A percentile compares a stretch with the other conserved stretches of the same genome.
Conservation (phyloP, 352 stramenopile species). For the Aphanomyces cochlioides region DNA sequence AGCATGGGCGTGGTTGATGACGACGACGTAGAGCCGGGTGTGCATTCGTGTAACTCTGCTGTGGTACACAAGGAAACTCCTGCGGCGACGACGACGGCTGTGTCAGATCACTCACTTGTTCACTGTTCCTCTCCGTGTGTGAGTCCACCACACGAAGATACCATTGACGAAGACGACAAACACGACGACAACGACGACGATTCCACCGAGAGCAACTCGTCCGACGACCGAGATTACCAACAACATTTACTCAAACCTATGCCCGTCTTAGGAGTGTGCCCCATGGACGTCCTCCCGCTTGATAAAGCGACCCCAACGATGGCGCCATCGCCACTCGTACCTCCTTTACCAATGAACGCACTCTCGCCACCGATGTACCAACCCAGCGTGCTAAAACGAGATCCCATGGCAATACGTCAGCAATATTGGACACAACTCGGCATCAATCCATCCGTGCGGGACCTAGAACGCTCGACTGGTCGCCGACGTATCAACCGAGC, state of each 20-base stretch:
- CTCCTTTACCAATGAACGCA: conserved; percentile 22
- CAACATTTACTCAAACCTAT: conserved; percentile 28
- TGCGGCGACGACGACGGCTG: no score
- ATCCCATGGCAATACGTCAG: conserved; percentile 78
- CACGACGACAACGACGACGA: not conserved
- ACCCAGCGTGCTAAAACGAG: conserved; percentile 47
- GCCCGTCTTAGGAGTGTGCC: conserved; percentile 27
- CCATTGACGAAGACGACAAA: conserved; percentile 5
- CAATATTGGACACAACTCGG: conserved; percentile 85
- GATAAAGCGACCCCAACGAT: conserved; percentile 7
- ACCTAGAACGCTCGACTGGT: conserved; percentile 74
- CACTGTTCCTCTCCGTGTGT: not conserved
- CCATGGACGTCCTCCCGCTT: conserved; percentile 19
- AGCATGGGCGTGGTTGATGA: conserved; percentile 4
- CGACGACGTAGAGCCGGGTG: not conserved
- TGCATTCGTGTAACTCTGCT: conserved; percentile 1
- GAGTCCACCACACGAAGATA: not conserved
- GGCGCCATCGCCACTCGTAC: not conserved
- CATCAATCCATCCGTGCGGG: conserved; percentile 70
- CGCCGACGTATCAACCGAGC: conserved; percentile 58
- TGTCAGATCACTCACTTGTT: not conserved
- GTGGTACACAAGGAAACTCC: not conserved
- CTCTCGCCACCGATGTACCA: conserved; percentile 1
- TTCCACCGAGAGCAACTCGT: conserved; percentile 21
- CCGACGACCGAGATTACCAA: conserved; percentile 19